Evolutionary conservation across 371 early-diverging fungal genomes (phyloP).

Genomic region (Amoeboaphelidium occidentale): DNA sequence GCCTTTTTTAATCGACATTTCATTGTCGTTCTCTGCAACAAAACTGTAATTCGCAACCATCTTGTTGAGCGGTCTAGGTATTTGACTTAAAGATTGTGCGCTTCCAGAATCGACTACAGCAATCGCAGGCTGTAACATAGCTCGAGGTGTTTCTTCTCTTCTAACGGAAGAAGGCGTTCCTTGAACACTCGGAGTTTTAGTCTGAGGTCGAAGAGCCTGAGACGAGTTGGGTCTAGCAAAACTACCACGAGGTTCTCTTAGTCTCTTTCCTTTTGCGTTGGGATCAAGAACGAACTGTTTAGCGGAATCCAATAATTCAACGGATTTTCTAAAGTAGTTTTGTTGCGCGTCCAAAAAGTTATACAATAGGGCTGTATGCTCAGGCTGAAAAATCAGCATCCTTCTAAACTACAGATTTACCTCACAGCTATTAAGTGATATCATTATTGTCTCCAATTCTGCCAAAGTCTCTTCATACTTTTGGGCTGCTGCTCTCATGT

Average conservation of each 20-base stretch:
- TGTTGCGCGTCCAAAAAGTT: not conserved
- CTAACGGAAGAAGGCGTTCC: too few species aligned
- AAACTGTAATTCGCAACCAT: conserved; percentile 38
- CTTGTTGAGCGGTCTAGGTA: too few species aligned
- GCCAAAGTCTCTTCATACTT: conserved; percentile 65
- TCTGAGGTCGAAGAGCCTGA: too few species aligned
- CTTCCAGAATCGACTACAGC: too few species aligned
- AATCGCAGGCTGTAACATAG: too few species aligned
- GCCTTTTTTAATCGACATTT: conserved; percentile 33
- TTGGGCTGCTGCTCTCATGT: conserved; percentile 53
- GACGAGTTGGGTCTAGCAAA: too few species aligned
- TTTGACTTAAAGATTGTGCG: too few species aligned
- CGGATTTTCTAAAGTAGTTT: not conserved
- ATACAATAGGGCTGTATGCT: not conserved
- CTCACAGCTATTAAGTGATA: conserved; percentile 15
- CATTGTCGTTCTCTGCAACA: conserved; percentile 33
- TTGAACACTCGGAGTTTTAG: too few species aligned
- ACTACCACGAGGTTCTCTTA: too few species aligned
- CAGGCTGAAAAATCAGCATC: not conserved
- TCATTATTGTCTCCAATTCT: conserved; percentile 15
- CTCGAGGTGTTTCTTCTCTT: too few species aligned
- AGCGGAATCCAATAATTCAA: not conserved
- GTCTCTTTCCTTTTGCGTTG: too few species aligned
- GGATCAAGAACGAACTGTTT: too few species aligned
- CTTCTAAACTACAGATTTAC: conserved; percentile 5